A percentile compares a stretch with the other conserved stretches of the same genome.
Evolutionary conservation across 108 stramenopile genomes (phyloP).

Genomic region (Nannochloropsis salina): DNA sequence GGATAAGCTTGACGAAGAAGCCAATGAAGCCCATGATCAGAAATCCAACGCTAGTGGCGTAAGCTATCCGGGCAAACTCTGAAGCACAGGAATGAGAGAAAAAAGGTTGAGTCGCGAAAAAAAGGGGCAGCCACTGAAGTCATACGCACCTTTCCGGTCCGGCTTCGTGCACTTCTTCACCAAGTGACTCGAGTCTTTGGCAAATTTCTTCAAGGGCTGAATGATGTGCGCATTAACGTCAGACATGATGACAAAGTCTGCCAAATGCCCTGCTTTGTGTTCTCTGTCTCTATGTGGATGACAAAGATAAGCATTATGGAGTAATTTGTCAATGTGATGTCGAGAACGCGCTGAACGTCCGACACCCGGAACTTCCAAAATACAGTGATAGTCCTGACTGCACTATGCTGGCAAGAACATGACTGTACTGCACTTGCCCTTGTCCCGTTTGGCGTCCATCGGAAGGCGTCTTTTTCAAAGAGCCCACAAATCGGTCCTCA

Average conservation of each 20-base stretch:
- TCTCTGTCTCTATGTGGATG: no score
- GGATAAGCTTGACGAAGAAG: slow-evolving; percentile 99
- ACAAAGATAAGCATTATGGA: no score
- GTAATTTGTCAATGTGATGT: no score
- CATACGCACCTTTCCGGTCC: slow-evolving; percentile 67
- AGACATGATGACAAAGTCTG: slow-evolving; percentile 48
- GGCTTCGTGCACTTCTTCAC: slow-evolving; percentile 99
- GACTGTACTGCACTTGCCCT: no score
- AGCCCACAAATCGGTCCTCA: no score
- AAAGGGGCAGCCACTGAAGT: not conserved
- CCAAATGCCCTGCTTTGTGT: not conserved
- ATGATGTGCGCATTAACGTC: slow-evolving; percentile 68
- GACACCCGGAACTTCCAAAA: no score
- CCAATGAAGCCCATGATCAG: slow-evolving; percentile 99
- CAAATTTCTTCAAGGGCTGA: slow-evolving; percentile 87
- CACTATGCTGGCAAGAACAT: no score
- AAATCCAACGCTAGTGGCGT: slow-evolving; percentile 90
- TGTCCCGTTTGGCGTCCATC: no score
- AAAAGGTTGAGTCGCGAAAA: not conserved
- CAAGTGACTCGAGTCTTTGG: slow-evolving; percentile 92
- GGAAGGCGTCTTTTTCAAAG: no score
- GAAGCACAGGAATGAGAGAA: not conserved
- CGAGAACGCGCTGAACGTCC: no score
- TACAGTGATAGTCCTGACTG: no score
- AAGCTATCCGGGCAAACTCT: slow-evolving; percentile 86